phyloP scores from a whole-genome alignment of 2,329 filamentous ascomycete species.

The Aphanocladium album region DNA sequence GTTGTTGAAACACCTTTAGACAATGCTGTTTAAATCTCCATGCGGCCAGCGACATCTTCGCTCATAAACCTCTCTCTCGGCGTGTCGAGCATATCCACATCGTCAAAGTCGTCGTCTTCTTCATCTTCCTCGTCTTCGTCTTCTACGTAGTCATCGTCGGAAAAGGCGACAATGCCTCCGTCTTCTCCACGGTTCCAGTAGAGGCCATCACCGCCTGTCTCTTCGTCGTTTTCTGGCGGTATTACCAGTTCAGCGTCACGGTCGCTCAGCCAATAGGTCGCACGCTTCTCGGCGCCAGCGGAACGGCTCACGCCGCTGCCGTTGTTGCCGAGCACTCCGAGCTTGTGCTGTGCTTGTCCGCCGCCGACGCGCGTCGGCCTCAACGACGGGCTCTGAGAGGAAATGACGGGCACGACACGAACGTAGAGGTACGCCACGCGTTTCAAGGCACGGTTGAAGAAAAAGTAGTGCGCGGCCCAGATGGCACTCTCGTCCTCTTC shows the following conservation, averaged over 20 bases:
- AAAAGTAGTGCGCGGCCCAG: slow-evolving; percentile 95
- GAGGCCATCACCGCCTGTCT: slow-evolving; percentile 44
- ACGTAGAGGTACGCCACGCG: slow-evolving; percentile 92
- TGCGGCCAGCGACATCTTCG: slow-evolving; percentile 57
- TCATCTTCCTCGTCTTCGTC: slow-evolving; percentile 44
- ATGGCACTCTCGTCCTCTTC: slow-evolving; percentile 89
- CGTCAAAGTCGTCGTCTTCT: slow-evolving; percentile 39
- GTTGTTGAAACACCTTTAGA: not conserved
- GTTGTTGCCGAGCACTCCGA: slow-evolving; percentile 10
- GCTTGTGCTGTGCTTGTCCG: slow-evolving; percentile 18
- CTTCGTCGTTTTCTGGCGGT: slow-evolving; percentile 43
- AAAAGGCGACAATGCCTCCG: slow-evolving; percentile 50
- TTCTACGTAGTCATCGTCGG: slow-evolving; percentile 46
- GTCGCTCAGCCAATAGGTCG: slow-evolving; percentile 82
- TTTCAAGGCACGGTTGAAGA: slow-evolving; percentile 91
- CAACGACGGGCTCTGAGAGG: slow-evolving; percentile 52
- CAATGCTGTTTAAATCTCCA: slow-evolving; percentile 50
- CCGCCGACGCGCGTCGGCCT: slow-evolving; percentile 27
- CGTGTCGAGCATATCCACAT: slow-evolving; percentile 35
- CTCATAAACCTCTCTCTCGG: slow-evolving; percentile 51
- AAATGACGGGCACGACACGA: slow-evolving; percentile 77
- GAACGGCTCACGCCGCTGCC: slow-evolving; percentile 7
- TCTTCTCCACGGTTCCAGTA: slow-evolving; percentile 56
- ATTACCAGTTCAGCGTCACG: slow-evolving; percentile 45
- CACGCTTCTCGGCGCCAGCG: slow-evolving; percentile 57